A percentile compares a stretch with the other conserved stretches of the same genome.
Evolutionary conservation across 108 stramenopile species (phyloP).

Genomic region (Fistulifera solaris): DNA sequence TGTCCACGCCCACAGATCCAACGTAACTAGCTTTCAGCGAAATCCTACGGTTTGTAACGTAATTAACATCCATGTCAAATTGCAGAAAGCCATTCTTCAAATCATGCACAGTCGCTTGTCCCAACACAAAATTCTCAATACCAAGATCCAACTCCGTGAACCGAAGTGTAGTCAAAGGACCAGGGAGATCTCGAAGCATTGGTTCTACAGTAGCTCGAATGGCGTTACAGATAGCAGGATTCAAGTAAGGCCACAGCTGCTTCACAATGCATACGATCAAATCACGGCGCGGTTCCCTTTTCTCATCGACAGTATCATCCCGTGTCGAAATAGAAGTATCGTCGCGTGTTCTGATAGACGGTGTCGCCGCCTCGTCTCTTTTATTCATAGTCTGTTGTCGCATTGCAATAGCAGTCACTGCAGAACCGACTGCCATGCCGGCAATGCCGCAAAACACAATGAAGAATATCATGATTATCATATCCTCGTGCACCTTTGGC

Average conservation of each 20-base stretch:
- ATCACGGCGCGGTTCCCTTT: too few species aligned
- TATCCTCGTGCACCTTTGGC: too few species aligned
- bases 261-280: conserved; percentile 29
- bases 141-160: conserved; percentile 65
- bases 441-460: too few species aligned
- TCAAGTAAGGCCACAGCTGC: conserved; percentile 46
- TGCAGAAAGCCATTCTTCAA: conserved; percentile 25
- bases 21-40: conserved; percentile 36
- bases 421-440: too few species aligned
- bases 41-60: conserved; percentile 56
- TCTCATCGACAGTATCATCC: too few species aligned
- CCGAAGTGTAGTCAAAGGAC: conserved; percentile 32
- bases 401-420: too few species aligned
- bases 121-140: conserved; percentile 34
- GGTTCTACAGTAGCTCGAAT: conserved; percentile 50
- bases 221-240: conserved; percentile 25
- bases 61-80: conserved; percentile 50
- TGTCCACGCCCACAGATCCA: conserved; percentile 40
- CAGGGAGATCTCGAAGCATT: conserved; percentile 32
- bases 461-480: too few species aligned
- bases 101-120: conserved; percentile 20
- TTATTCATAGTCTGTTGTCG: too few species aligned
- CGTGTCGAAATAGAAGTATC: too few species aligned
- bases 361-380: too few species aligned
- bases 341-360: too few species aligned